phyloP scores from a whole-genome alignment of 148 eudicot genomes.

The Vaccinium darrowii region DNA sequence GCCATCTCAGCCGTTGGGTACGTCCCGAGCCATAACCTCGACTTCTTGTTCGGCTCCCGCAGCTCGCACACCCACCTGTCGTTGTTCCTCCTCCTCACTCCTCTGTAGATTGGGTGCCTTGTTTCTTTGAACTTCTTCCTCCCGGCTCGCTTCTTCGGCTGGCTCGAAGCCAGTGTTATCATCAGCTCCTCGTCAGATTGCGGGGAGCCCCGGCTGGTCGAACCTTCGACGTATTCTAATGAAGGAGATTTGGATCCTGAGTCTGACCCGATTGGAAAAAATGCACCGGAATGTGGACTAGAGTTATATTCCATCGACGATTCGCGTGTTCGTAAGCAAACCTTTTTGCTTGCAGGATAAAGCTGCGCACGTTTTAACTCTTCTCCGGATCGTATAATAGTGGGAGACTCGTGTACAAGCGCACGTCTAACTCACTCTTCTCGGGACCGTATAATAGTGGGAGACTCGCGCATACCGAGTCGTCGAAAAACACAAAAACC shows the following conservation, averaged over 20 bases:
- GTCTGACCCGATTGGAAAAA: neutral
- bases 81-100: neutral
- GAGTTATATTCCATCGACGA: neutral
- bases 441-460: neutral
- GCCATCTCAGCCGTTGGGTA: neutral
- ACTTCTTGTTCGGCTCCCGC: slow-evolving; percentile 6
- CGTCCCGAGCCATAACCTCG: neutral
- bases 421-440: too few species aligned
- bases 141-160: neutral
- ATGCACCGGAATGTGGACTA: neutral
- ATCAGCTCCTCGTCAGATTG: neutral
- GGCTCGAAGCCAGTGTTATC: neutral
- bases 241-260: neutral
- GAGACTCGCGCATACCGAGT: neutral
- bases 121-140: neutral
- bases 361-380: too few species aligned
- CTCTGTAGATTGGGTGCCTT: neutral
- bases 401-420: too few species aligned
- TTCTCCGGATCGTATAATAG: too few species aligned
- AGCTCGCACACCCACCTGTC: slow-evolving; percentile 1
- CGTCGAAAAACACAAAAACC: neutral
- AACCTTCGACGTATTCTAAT: neutral
- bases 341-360: neutral
- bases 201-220: neutral
- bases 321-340: too few species aligned